Evolutionary conservation across 176 grass and related monocot species (phyloP), one percentile per base, ranked within the genome.

Genomic region (Cenchrus purpureus): DNA sequence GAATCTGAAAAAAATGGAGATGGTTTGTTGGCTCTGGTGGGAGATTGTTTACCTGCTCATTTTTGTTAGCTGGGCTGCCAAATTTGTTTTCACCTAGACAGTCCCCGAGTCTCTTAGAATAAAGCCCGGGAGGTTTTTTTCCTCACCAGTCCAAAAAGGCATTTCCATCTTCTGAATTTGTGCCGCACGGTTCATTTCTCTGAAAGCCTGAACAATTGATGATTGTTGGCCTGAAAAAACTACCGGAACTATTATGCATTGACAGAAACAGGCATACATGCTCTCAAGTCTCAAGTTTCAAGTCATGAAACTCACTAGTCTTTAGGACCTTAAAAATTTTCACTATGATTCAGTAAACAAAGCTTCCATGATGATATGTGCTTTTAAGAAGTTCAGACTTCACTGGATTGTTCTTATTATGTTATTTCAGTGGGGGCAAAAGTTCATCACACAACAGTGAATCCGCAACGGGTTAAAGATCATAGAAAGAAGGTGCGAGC

Each of bases 351-450:
- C 51, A 7, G 15, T 20, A 10, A 11, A 34, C 48, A 73, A 56
- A 19, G 3, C 28, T 15, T 74, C 50, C 25, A 16, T 53, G 6
- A 73, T 73, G 70, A 8, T 73, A 51, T 16, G 16, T 74, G 28
- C 13, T 53, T 22, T 49, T 37, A 25, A 6, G 2, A 50, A 55
- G 51, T 37, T 73, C 31, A 40, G 73, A 55, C 29, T 75, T 75
- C 73, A 75, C 7, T 19, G 29, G 20, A 25, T 25, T 62, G 45
- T 43, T 29, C 54, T 34, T 64, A 12, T 56, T 31, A 12, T 71
- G 25, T 32, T 50, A 68, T 74, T 66, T 87, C 71, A 89, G 83
- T 87, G 83, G 89, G 92, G 7, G 45, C 42, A 68, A 90, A 82
- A 83, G 87, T 88, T 82, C 85, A 70, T 67, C 44, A 43, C 45